A percentile compares a stretch with the other conserved stretches of the same genome.
Evolutionary conservation across 768 basidiomycete genomes (phyloP).

Genomic region (Lentinula lateritia): DNA sequence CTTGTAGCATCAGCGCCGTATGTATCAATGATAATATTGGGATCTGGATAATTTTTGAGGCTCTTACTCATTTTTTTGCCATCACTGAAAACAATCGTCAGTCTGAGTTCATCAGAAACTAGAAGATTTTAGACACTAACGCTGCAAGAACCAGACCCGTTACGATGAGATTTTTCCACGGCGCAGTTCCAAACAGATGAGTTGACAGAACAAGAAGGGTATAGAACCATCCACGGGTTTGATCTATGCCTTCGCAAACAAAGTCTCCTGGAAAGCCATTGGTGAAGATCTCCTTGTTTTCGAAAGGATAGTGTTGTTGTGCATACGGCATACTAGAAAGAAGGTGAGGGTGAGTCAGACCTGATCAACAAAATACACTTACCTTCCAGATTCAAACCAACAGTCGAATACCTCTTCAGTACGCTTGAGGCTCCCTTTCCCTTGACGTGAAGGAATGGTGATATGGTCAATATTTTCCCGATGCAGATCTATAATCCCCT

Average conservation of each 20-base stretch:
- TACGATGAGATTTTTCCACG: conserved; percentile 98
- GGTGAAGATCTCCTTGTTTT: conserved; percentile 88
- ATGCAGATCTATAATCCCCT: conserved; percentile 85
- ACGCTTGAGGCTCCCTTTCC: conserved; percentile 80
- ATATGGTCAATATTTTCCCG: conserved; percentile 94
- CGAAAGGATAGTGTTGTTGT: conserved; percentile 96
- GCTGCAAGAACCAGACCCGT: conserved; percentile 93
- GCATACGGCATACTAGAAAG: conserved; percentile 91
- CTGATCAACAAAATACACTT: conserved; percentile 13
- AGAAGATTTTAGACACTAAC: conserved; percentile 40
- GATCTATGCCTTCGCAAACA: conserved; percentile 97
- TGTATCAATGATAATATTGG: conserved; percentile 80
- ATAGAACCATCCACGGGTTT: conserved; percentile 99
- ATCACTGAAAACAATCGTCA: conserved; percentile 45
- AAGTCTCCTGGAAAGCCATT: conserved; percentile 91
- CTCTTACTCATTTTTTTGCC: conserved; percentile 99
- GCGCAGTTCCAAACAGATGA: conserved; percentile 87
- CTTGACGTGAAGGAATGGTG: conserved; percentile 88
- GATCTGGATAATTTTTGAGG: conserved; percentile 94
- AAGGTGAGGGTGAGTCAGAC: background rate
- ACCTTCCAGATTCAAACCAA: conserved; percentile 99
- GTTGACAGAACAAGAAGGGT: conserved; percentile 95
- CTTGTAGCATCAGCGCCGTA: conserved; percentile 96
- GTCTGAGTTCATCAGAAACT: background rate
- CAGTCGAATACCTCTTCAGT: conserved; percentile 99